Evolutionary conservation across 176 grass and related monocot species (phyloP), one percentile per base, ranked within the genome.

Genomic region (Cocos nucifera): DNA sequence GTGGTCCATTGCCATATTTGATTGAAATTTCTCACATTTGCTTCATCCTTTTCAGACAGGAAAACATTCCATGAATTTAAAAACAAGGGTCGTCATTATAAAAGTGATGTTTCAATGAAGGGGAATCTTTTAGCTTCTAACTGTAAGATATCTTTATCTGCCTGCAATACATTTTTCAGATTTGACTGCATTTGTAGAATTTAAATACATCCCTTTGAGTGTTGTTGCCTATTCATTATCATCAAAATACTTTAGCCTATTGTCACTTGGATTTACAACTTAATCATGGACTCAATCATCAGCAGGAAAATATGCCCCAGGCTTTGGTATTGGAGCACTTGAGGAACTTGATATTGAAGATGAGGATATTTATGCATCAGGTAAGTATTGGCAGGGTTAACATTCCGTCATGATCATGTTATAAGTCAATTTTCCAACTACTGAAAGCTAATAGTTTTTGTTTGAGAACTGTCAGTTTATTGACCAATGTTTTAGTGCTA

Each of bases 271-370:
- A 22, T 8, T 44, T 44, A 39, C 54, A 61, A 30, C 58, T 69
- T 80, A 73, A 22, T 63, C 63, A 62, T 53, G 32, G 5, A 16
- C 49, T 81, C 22, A 44, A 79, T 82, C 75, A 79, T 82, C 80
- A 96, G 86, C 80, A 79, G 81, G 83, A 80, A 75, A 82, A 63
- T 96, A 85, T 85, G 87, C 87, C 23, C 83, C 92, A 53, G 87
- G 87, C 27, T 97, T 97, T 78, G 87, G 92, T 56, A 97, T 97
- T 78, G 92, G 92, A 70, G 92, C 92, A 59, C 83, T 97, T 0
- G 92, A 97, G 75, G 92, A 97, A 65, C 84, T 90, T 83, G 92
- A 87, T 88, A 71, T 83, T 72, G 92, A 97, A 83, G 92, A 97
- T 69, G 92, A 97, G 63, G 92, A 97, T 70, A 91, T 91, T 88